Percentiles rank a stretch among this genome's conserved stretches.
phyloP scores from a whole-genome alignment of 2,329 filamentous ascomycete species.

The Aspergillus sp. region DNA sequence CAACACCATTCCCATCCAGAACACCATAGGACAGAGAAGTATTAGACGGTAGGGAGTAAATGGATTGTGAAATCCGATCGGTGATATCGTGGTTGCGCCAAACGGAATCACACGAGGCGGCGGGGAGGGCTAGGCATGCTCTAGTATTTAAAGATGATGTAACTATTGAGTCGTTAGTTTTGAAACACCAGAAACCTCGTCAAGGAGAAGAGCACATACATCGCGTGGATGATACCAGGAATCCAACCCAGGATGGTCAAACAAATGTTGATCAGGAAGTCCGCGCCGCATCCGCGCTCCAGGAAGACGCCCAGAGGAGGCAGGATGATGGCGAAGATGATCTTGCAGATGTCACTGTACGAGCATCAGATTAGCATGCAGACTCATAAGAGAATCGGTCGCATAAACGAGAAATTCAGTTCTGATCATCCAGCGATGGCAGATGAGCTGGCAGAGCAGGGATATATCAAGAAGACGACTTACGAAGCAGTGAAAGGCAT shows the following conservation, averaged over 20 bases:
- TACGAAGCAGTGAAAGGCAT: constrained; percentile 49
- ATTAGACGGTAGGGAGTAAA: not conserved
- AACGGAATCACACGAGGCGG: constrained; percentile 2
- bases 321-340: constrained; percentile 82
- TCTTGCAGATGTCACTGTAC: constrained; percentile 66
- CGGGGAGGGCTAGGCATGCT: constrained; percentile 5
- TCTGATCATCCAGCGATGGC: not conserved
- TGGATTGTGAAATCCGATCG: not conserved
- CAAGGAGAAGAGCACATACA: constrained; percentile 50
- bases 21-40: constrained; percentile 1
- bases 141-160: constrained; percentile 89
- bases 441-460: not conserved
- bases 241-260: constrained; percentile 72
- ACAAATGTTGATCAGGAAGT: constrained; percentile 88
- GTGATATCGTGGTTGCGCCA: constrained; percentile 1
- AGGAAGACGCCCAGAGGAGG: constrained; percentile 91
- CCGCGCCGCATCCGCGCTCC: constrained; percentile 79
- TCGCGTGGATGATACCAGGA: constrained; percentile 82
- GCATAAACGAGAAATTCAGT: not conserved
- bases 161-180: constrained; percentile 37
- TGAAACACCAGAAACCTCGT: no score
- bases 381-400: not conserved
- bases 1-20: constrained; percentile 6
- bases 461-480: constrained; percentile 19
- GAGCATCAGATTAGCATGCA: not conserved